These are phyloP conservation scores for Gyrodon lividus DNA, from an alignment of 768 basidiomycete genomes.

Conservation along the genomic window DNA sequence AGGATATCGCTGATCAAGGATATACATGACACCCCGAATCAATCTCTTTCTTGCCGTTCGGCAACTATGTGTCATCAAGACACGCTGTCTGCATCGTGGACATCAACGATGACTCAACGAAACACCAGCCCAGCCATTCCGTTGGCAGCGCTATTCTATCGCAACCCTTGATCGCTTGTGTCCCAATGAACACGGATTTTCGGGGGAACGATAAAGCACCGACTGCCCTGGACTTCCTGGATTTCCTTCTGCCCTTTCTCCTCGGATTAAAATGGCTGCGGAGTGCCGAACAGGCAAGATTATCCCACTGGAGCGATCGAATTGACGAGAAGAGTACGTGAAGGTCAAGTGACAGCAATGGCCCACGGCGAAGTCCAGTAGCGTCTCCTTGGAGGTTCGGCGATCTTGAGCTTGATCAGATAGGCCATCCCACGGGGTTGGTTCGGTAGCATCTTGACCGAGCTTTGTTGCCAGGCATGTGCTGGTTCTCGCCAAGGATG, in stretches of 20 bases:
- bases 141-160: conserved; percentile 1
- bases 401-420: not conserved
- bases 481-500: too few species aligned
- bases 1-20: not conserved
- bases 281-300: not conserved
- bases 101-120: conserved; percentile 9
- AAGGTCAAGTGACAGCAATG: conserved; percentile 3
- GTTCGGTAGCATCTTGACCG: too few species aligned
- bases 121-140: not conserved
- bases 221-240: not conserved
- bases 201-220: not conserved
- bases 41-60: conserved; percentile 1
- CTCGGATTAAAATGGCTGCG: not conserved
- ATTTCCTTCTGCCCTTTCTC: not conserved
- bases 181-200: not conserved
- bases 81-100: conserved; percentile 3
- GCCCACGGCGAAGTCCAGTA: not conserved
- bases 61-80: conserved; percentile 2
- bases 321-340: not conserved
- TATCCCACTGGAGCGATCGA: not conserved
- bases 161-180: not conserved
- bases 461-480: too few species aligned
- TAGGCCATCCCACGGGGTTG: not conserved
- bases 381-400: not conserved
- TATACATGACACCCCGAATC: not conserved